Conservation (phyloP, 2,329 filamentous ascomycete genomes). For the Furcasterigmium furcatum region DNA sequence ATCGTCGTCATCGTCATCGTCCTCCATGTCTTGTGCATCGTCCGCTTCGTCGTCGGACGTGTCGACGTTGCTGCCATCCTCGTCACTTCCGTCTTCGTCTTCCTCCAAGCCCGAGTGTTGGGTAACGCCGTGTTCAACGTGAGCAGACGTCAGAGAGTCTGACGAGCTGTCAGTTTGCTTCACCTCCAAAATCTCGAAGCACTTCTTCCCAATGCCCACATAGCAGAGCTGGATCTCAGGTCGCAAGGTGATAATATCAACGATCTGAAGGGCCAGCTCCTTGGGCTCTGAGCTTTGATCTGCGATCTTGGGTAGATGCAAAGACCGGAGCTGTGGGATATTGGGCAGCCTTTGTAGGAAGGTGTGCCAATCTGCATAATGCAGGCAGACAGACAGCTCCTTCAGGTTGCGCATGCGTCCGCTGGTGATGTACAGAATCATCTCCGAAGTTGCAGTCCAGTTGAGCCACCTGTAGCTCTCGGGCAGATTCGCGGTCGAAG, state of each 20-base stretch:
- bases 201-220: constrained; percentile 72
- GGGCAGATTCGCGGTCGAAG: constrained; percentile 12
- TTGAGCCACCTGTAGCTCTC: constrained; percentile 54
- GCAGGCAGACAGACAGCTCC: constrained; percentile 69
- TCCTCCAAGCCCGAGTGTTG: constrained; percentile 22
- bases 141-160: constrained; percentile 8
- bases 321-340: constrained; percentile 65
- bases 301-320: constrained; percentile 67
- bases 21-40: constrained; percentile 35
- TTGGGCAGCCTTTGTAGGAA: constrained; percentile 74
- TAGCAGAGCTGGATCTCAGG: constrained; percentile 77
- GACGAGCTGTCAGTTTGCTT: constrained; percentile 38
- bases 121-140: constrained; percentile 11
- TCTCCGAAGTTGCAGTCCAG: constrained; percentile 69
- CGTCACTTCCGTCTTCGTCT: constrained; percentile 30
- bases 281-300: constrained; percentile 58
- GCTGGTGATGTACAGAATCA: constrained; percentile 71
- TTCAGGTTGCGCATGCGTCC: constrained; percentile 69
- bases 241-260: constrained; percentile 74
- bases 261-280: constrained; percentile 72
- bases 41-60: background rate
- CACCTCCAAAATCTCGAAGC: constrained; percentile 76
- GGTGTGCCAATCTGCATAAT: constrained; percentile 78
- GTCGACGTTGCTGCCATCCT: constrained; percentile 38
- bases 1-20: constrained; percentile 29